A percentile compares a stretch with the other conserved stretches of the same genome.
These are phyloP conservation scores for Castanea sativa DNA, from an alignment of 306 rosid species.

Conservation along the genomic window DNA sequence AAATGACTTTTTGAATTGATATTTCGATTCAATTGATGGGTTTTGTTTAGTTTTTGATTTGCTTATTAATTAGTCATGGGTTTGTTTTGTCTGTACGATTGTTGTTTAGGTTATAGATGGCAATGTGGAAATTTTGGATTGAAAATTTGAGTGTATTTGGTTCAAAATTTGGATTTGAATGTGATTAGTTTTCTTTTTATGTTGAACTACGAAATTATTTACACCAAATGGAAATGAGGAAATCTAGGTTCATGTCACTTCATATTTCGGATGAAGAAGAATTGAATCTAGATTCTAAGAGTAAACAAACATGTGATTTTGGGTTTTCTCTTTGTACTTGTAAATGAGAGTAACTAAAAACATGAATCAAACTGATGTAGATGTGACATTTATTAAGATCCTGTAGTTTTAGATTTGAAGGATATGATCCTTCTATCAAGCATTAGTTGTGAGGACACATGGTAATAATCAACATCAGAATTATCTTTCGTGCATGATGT, in stretches of 20 bases:
- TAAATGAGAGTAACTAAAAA: neutral
- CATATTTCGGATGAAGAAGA: neutral
- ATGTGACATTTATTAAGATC: neutral
- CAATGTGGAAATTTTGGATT: neutral
- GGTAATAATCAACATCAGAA: neutral
- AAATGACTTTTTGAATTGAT: too few species aligned
- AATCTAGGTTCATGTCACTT: neutral
- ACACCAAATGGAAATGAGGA: neutral
- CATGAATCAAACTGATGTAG: neutral
- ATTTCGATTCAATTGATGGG: neutral
- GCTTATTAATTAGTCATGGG: neutral
- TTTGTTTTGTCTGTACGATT: neutral
- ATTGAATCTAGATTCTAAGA: neutral
- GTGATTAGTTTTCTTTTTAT: neutral
- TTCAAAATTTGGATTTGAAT: neutral
- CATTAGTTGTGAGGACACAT: neutral
- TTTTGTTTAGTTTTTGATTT: neutral
- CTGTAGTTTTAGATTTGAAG: neutral
- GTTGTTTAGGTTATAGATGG: neutral
- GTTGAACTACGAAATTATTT: neutral
- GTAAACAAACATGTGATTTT: neutral
- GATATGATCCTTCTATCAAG: neutral
- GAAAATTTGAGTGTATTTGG: neutral
- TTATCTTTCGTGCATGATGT: neutral
- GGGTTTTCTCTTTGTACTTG: neutral